Percentiles rank a stretch among this genome's conserved stretches.
Conservation (phyloP, 768 basidiomycete species). For the Trichaptum fuscoviolaceum region DNA sequence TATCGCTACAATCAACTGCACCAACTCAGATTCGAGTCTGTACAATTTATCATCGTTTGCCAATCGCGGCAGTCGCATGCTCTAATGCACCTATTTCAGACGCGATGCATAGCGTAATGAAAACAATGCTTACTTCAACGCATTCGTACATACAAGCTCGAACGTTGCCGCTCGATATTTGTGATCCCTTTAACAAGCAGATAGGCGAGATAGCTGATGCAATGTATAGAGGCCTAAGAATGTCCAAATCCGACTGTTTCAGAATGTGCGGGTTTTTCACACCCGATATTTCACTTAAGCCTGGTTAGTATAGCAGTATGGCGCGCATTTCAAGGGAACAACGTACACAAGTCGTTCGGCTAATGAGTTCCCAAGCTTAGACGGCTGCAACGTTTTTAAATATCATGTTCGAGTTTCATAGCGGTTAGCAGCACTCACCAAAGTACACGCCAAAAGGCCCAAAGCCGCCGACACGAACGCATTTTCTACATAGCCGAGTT, state of each 20-base stretch:
- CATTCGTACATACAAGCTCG: neutral
- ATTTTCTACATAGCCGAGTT: neutral
- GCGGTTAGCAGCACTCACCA: neutral
- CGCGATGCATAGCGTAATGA: too few species aligned
- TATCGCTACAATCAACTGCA: too few species aligned
- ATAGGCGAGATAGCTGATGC: neutral
- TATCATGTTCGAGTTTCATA: too few species aligned
- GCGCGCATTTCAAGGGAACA: too few species aligned
- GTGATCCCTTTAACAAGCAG: neutral
- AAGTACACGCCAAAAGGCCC: neutral
- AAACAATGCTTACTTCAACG: neutral
- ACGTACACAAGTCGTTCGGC: neutral
- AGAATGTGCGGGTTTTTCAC: neutral
- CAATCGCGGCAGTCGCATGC: too few species aligned
- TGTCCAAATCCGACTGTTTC: neutral
- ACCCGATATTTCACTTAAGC: neutral
- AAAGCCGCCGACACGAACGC: neutral
- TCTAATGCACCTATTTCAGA: too few species aligned
- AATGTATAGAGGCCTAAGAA: neutral
- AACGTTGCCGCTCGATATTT: neutral
- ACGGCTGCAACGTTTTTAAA: too few species aligned
- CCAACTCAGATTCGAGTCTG: too few species aligned
- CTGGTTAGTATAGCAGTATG: too few species aligned
- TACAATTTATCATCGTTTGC: too few species aligned
- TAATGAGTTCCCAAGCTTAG: neutral